Conservation (phyloP, 2,329 filamentous ascomycete species). For the Neofusicoccum parvum region DNA sequence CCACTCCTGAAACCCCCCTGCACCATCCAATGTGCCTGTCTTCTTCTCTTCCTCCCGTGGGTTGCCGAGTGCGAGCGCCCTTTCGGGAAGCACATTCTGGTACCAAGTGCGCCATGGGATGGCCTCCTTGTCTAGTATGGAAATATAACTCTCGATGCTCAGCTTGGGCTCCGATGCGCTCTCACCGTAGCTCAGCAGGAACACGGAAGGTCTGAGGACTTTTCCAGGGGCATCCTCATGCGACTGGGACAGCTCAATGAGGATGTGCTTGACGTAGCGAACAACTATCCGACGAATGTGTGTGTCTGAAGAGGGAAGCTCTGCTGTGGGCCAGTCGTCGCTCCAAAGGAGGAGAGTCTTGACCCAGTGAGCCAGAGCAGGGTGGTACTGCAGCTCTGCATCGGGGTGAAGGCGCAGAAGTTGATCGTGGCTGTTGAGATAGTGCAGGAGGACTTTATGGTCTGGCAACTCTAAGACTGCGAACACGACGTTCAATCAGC, state of each 20-base stretch:
- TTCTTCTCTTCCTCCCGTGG: not conserved
- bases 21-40: no score
- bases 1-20: not conserved
- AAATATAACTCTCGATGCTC: constrained; percentile 33
- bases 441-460: constrained; percentile 1
- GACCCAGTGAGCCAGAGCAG: constrained; percentile 45
- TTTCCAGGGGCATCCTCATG: constrained; percentile 23
- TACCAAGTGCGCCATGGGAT: constrained; percentile 25
- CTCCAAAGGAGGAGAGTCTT: constrained; percentile 33
- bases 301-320: not conserved
- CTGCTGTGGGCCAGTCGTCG: not conserved
- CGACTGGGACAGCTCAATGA: constrained; percentile 32
- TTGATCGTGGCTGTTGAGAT: constrained; percentile 1
- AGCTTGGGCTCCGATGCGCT: constrained; percentile 26
- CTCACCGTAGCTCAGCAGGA: constrained; percentile 26
- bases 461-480: not conserved
- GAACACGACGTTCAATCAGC: not conserved
- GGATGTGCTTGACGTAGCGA: constrained; percentile 19
- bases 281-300: not conserved
- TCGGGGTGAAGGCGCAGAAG: constrained; percentile 12
- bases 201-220: constrained; percentile 24
- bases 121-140: constrained; percentile 40
- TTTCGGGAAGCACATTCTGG: not conserved
- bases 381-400: constrained; percentile 37
- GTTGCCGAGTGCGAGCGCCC: not conserved